Evolutionary conservation across 768 basidiomycete species (phyloP).

Genomic region (Tulasnella sp.): DNA sequence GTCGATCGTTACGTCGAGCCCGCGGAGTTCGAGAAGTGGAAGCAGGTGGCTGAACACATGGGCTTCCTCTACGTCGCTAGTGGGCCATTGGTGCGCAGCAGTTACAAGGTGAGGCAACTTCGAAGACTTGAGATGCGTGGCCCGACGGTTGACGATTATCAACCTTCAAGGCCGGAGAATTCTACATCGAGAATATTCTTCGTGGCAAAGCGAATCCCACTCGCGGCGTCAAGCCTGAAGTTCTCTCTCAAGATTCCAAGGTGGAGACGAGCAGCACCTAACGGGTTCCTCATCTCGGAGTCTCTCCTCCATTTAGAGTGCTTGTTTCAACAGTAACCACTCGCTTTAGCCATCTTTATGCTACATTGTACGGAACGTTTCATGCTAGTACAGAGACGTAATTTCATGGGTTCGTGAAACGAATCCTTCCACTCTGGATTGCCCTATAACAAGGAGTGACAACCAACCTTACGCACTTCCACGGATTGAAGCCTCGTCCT

Average conservation of each 20-base stretch:
- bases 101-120: constrained; percentile 76
- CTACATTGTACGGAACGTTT: not conserved
- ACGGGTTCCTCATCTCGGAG: not conserved
- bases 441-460: not conserved
- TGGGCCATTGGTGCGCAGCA: constrained; percentile 91
- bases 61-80: constrained; percentile 97
- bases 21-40: constrained; percentile 89
- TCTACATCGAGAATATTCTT: constrained; percentile 87
- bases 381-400: not conserved
- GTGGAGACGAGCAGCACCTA: not conserved
- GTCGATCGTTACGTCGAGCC: constrained; percentile 95
- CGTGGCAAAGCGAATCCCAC: constrained; percentile 46
- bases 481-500: not conserved
- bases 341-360: not conserved
- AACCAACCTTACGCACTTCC: not conserved
- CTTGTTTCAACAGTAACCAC: not conserved
- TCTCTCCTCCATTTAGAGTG: not conserved
- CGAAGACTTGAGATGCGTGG: not conserved
- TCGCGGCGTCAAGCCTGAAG: not conserved
- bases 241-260: not conserved
- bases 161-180: constrained; percentile 78
- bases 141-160: constrained; percentile 22
- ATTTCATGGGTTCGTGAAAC: not conserved
- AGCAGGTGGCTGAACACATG: constrained; percentile 80
- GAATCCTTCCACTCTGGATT: not conserved